phyloP scores from a whole-genome alignment of 139 green algal species.

The Penium margaritaceum region DNA sequence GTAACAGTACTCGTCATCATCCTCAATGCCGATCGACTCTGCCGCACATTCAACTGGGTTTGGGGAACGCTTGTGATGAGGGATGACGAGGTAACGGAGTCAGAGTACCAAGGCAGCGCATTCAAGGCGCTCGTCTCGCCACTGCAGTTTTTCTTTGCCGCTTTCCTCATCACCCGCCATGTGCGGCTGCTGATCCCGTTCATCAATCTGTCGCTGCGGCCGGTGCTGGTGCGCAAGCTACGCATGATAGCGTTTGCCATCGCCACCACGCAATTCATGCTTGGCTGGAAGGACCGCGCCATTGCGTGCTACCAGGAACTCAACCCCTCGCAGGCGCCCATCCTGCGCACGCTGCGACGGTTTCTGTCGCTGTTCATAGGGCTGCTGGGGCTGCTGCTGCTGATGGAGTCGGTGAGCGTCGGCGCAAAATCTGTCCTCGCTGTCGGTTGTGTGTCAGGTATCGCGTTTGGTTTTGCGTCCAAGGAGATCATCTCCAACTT shows the following conservation, averaged over 20 bases:
- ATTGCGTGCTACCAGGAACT: neutral
- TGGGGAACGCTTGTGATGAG: conserved; percentile 15
- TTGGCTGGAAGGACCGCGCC: conserved; percentile 15
- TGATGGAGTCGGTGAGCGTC: conserved; percentile 15
- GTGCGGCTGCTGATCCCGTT: neutral
- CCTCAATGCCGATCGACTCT: too few species aligned
- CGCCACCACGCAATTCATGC: conserved; percentile 13
- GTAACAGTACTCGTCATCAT: too few species aligned
- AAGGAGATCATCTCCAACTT: conserved; percentile 29
- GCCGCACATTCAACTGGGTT: too few species aligned
- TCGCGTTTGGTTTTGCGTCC: conserved; percentile 28
- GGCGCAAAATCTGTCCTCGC: conserved; percentile 5
- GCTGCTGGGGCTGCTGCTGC: neutral
- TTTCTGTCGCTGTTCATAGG: neutral
- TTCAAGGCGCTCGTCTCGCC: conserved; percentile 22
- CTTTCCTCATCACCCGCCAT: conserved; percentile 5
- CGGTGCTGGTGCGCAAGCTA: neutral
- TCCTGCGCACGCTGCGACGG: neutral
- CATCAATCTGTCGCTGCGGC: neutral
- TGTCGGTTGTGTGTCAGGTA: conserved; percentile 32
- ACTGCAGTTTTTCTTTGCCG: conserved; percentile 9
- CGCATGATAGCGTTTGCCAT: conserved; percentile 8
- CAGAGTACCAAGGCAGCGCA: conserved; percentile 19
- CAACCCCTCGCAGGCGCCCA: neutral
- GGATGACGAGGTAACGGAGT: conserved; percentile 26